Evolutionary conservation across 306 rosid species (phyloP), one percentile per base, ranked within the genome.

Genomic region (Prunus salicina): DNA sequence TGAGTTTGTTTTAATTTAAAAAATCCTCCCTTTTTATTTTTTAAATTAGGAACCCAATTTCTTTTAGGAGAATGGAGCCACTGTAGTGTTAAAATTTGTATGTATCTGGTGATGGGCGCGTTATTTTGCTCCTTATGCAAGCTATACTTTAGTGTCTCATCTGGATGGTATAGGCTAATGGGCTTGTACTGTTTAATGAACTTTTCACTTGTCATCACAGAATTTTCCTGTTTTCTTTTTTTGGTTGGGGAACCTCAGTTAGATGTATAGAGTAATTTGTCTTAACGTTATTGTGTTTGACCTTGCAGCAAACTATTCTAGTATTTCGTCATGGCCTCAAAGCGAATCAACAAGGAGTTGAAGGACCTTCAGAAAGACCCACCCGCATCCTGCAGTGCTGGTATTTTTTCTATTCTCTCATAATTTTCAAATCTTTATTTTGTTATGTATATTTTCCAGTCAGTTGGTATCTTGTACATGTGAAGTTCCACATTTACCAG

Each of bases 331-430:
- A 85, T 85, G 88, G 88, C 88, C 12, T 85, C 88, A 1, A 85
- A 82, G 58, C 57, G 88, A 74, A 85, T 85, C 71, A 77, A 80
- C 79, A 85, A 85, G 84, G 89, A 85, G 75, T 73, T 82, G 84
- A 85, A 85, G 80, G 89, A 85, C 78, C 80, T 85, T 12, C 86
- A 85, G 80, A 82, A 82, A 38, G 89, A 85, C 45, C 86, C 89
- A 19, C 89, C 89, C 9, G 82, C 82, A 27, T 85, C 86, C 63
- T 85, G 89, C 86, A 85, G 86, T 79, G 86, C 89, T 20, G 89
- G 89, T 85, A 38, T n/a, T 16, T 19, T 50, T 73, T 45, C 7
- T 20, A 22, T 72, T 1, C 30, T 51, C 1, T 58, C 45, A 20
- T 56, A 4, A n/a, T n/a, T 38, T 57, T 58, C 24, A 15, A 3